Base-by-base conservation (phyloP, 768 basidiomycete genomes). In the Agrocybe chaxingu region DNA sequence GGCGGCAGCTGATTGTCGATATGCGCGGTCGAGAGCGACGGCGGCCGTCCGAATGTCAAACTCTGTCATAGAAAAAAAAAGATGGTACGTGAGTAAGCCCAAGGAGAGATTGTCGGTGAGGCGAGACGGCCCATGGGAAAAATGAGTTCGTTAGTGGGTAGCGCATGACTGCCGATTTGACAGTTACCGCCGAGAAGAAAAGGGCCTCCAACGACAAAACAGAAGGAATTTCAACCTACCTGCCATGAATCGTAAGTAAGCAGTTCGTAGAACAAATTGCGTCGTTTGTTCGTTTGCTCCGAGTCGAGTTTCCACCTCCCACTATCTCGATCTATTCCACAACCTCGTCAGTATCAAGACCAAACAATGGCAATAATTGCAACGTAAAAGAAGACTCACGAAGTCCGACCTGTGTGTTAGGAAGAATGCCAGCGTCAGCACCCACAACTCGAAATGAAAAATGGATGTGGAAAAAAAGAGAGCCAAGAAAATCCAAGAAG, bases 201-300 rank as follows among this genome's bases (percentile, higher is more conserved):
- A 19, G 36, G 46, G 33, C 8, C 29, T 31, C 16, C 34, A 19
- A 38, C 32, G 12, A 9, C 29, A 46, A 32, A 11, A 1, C 7
- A 29, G 19, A 12, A 19, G 13, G 42, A 39, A 49, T 47, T 42
- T 7, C 16, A 45, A 54, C 72, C 48, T 57, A 84, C 85, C 80
- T 85, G 83, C 81, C 81, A 84, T 2, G 81, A 81, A 59, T 86
- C 84, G 55, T 85, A 85, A 7, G 81, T 81, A 56, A 81, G 72
- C 42, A 85, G 67, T 58, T 87, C 85, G 68, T 84, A 85, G 54
- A 85, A 76, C 10, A 87, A 65, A 50, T 77, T 75, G 24, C 83
- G 75, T 52, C 84, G 72, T 61, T 76, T 77, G 47, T 77, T 73
- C 0, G 84, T 79, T 62, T 87, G 82, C 49, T 72, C 74, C 9